phyloP scores from a whole-genome alignment of 129 eudicot species.

The Kitagawia praeruptora region DNA sequence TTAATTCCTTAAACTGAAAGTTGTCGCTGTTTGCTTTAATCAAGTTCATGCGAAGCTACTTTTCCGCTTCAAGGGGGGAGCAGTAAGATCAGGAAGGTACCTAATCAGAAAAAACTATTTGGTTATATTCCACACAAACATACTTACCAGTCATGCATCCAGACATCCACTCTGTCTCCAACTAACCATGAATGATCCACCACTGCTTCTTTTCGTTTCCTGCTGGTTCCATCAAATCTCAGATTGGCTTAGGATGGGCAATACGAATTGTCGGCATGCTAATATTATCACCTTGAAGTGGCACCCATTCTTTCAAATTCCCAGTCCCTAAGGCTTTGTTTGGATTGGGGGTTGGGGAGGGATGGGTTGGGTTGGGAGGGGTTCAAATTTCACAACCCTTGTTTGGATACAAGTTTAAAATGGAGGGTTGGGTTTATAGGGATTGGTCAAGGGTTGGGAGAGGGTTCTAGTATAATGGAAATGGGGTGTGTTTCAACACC shows the following conservation, averaged over 20 bases:
- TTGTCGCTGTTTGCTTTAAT: neutral
- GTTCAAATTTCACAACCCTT: too few species aligned
- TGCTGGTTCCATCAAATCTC: conserved; percentile 57
- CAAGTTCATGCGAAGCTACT: neutral
- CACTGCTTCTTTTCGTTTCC: conserved; percentile 68
- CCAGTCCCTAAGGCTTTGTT: too few species aligned
- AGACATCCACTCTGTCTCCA: conserved; percentile 87
- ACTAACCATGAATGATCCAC: conserved; percentile 57
- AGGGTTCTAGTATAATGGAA: too few species aligned
- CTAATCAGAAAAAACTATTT: neutral
- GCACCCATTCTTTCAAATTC: conserved; percentile 57
- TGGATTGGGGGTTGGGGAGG: too few species aligned
- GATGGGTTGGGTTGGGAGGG: too few species aligned
- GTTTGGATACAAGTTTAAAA: too few species aligned
- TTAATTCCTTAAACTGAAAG: neutral
- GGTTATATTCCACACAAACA: neutral
- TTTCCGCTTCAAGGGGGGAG: neutral
- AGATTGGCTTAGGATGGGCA: conserved; percentile 48
- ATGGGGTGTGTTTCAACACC: too few species aligned
- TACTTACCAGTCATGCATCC: conserved; percentile 72
- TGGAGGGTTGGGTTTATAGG: too few species aligned
- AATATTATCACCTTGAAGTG: conserved; percentile 45
- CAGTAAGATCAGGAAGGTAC: neutral
- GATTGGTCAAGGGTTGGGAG: too few species aligned
- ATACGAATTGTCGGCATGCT: conserved; percentile 63